Base-by-base conservation (phyloP, 345 rosid genomes). In the Boechera divaricarpa region DNA sequence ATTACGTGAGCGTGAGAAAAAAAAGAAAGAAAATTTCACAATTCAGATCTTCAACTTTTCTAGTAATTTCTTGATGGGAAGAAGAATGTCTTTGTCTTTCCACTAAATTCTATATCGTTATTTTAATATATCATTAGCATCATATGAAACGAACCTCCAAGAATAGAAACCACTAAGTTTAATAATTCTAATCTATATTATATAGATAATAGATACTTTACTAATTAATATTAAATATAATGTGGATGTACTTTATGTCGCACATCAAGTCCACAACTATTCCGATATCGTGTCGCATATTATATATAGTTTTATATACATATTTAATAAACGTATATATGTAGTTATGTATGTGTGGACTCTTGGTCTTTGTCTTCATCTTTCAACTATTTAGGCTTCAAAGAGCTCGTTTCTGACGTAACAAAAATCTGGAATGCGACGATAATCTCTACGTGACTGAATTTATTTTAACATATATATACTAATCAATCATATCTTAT, bases 361-460 rank as follows among this genome's bases (percentile, higher is more conserved):
- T 39, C 13, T 76, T 42, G 60, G 67, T 42, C 49, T 38, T 56
- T 64, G 72, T 68, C 59, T 67, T 60, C 73, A 67, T n/a, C 64
- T 71, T 66, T 78, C 74, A 59, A 78, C 73, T 78, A 59, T 78
- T 78, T 71, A 49, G 72, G 72, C 38, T 71, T 77, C 81, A 77
- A 77, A 48, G 72, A 55, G 72, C 38, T 77, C 68, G 61, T 77
- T 57, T 71, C 42, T 65, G 54, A 77, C 81, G 81, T 71, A 71
- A 48, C 62, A 29, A 64, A 53, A 32, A 29, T 57, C 26, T 49
- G 41, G 44, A 57, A 48, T 57, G 70, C 55, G 39, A 39, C 10
- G 55, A 65, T 31, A 63, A 60, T 77, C 61, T 63, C 51, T 64
- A 57, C 39, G 36, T 47, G 67, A 64, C 32, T 63, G n/a, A 1